These are phyloP conservation scores for Erysimum pusillum DNA, from an alignment of 441 rosid species.

Conservation along the genomic window DNA sequence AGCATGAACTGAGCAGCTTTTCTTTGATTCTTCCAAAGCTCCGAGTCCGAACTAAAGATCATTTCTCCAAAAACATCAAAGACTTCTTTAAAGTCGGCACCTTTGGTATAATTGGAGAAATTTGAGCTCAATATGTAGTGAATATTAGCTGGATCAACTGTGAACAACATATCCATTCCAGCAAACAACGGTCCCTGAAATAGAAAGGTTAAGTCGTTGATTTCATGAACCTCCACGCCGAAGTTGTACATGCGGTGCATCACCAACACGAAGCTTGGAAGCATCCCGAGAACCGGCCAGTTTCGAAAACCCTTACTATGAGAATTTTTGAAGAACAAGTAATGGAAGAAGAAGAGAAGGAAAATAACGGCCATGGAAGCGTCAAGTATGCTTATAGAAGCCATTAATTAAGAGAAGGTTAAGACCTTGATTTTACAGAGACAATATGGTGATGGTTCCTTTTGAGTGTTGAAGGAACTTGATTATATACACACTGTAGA, in stretches of 20 bases:
- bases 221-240: slow-evolving; percentile 32
- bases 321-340: slow-evolving; percentile 35
- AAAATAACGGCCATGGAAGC: slow-evolving; percentile 19
- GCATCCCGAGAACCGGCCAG: slow-evolving; percentile 57
- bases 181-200: slow-evolving; percentile 48
- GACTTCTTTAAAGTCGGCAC: slow-evolving; percentile 53
- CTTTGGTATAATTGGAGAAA: slow-evolving; percentile 54
- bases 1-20: slow-evolving; percentile 46
- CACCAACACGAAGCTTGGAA: slow-evolving; percentile 46
- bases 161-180: slow-evolving; percentile 43
- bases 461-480: slow-evolving; percentile 19
- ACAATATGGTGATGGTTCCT: slow-evolving; percentile 15
- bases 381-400: slow-evolving; percentile 22
- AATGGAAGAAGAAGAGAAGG: slow-evolving; percentile 10
- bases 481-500: slow-evolving; percentile 2
- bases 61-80: slow-evolving; percentile 63
- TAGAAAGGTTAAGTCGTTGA: slow-evolving; percentile 25
- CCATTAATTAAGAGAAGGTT: slow-evolving; percentile 24
- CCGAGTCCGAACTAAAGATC: slow-evolving; percentile 54
- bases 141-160: slow-evolving; percentile 49
- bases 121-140: slow-evolving; percentile 52
- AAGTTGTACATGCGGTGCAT: slow-evolving; percentile 45
- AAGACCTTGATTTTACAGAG: not conserved
- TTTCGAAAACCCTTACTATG: slow-evolving; percentile 31
- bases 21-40: slow-evolving; percentile 57